A percentile compares a stretch with the other conserved stretches of the same genome.
Evolutionary conservation across 2,329 filamentous ascomycete genomes (phyloP).

Genomic region (Mollisia scopiformis): DNA sequence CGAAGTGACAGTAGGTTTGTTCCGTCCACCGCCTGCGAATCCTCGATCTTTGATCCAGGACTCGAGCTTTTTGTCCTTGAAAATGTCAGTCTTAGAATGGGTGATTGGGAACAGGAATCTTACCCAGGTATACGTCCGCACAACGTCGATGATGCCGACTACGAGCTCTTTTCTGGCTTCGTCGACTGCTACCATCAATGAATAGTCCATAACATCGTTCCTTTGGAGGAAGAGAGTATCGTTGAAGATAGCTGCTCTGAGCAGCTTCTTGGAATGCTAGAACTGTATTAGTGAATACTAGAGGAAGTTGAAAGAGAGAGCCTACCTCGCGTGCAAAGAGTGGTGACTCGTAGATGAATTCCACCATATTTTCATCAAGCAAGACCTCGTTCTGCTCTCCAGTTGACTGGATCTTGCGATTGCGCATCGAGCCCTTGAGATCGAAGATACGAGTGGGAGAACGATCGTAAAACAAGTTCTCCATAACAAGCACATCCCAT

Average conservation of each 20-base stretch:
- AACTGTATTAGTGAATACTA: neutral
- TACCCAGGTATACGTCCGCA: conserved; percentile 92
- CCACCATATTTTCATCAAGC: conserved; percentile 97
- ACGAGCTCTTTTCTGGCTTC: conserved; percentile 86
- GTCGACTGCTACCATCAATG: conserved; percentile 96
- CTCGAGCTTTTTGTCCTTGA: conserved; percentile 90
- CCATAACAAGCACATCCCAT: conserved; percentile 92
- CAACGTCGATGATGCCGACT: conserved; percentile 97
- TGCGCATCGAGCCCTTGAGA: conserved; percentile 97
- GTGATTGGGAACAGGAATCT: neutral
- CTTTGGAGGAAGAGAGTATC: conserved; percentile 93
- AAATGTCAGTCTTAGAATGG: conserved; percentile 6
- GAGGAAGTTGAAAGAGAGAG: neutral
- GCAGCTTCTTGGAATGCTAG: conserved; percentile 85
- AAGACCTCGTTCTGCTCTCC: conserved; percentile 96
- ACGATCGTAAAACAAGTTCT: conserved; percentile 97
- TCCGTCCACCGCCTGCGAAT: conserved; percentile 74
- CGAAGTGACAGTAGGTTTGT: conserved; percentile 92
- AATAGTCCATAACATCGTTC: conserved; percentile 99
- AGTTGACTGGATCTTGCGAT: conserved; percentile 94
- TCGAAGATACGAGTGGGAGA: conserved; percentile 90
- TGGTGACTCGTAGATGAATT: conserved; percentile 97
- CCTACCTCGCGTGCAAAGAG: conserved; percentile 80
- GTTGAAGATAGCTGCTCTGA: conserved; percentile 93
- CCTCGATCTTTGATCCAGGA: conserved; percentile 99